Percentiles rank a stretch among this genome's conserved stretches.
Conservation (phyloP, 2,329 filamentous ascomycete species). For the Aspergillus sojae region DNA sequence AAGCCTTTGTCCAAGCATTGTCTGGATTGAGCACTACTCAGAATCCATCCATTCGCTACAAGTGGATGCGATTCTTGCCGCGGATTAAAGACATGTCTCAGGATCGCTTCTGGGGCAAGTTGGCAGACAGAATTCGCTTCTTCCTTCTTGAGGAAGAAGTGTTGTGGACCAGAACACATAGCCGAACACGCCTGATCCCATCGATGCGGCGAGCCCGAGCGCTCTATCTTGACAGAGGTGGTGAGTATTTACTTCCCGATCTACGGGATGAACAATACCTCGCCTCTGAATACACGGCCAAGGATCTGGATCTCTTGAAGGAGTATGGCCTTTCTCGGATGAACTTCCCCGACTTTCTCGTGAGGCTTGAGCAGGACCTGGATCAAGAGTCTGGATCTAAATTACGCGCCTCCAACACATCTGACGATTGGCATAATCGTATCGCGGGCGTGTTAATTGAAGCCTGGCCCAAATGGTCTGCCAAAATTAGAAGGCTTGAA, state of each 20-base stretch:
- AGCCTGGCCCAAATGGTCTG: neutral
- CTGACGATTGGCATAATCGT: conserved; percentile 13
- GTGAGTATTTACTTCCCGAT: conserved; percentile 9
- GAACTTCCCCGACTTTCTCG: neutral
- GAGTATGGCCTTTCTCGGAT: conserved; percentile 6
- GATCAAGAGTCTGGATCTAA: conserved; percentile 4
- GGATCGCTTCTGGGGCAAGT: conserved; percentile 12
- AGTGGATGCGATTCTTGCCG: conserved; percentile 53
- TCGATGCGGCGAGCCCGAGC: conserved; percentile 7
- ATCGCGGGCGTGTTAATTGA: conserved; percentile 5
- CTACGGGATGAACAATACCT: conserved; percentile 8
- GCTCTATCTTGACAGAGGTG: conserved; percentile 8
- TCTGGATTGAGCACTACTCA: conserved; percentile 38
- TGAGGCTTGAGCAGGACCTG: conserved; percentile 7
- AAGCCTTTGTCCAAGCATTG: conserved; percentile 44
- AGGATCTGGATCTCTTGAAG: conserved; percentile 4
- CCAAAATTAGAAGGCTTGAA: neutral
- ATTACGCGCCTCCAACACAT: neutral
- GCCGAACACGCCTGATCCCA: conserved; percentile 2
- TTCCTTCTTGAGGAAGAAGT: neutral
- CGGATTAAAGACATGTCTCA: neutral
- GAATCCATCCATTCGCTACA: conserved; percentile 42
- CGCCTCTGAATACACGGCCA: conserved; percentile 1
- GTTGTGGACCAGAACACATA: conserved; percentile 10
- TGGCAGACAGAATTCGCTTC: conserved; percentile 2